Base-by-base conservation (phyloP, 139 green algal species). In the Picochlorum costavermella region DNA sequence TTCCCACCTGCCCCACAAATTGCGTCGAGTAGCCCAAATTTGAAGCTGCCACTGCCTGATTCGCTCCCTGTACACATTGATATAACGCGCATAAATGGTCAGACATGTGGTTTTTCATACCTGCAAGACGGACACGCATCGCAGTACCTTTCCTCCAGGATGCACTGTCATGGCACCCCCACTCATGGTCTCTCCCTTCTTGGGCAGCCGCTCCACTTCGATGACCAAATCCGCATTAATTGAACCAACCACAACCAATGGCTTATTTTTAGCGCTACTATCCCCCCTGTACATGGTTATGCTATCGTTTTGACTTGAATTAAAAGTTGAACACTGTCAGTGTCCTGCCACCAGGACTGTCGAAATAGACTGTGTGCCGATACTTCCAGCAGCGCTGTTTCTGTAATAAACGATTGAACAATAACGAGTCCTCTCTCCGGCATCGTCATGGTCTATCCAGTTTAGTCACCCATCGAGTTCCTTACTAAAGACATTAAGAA, bases 11-110 rank as follows among this genome's bases (percentile, higher is more conserved):
- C 1, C 87, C 87, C 0, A 91, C 48, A 50, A 96, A 88, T 60
- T 71, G 79, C 4, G 88, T 96, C 8, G 74, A 75, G 55, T 87
- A 85, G 9, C 77, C 83, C 8, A 92, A 71, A 50, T 74, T 83
- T 2, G 81, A 84, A 9, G 87, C 89, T 11, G 88, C 86, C n/a
- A 83, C 86, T 23, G 89, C 89, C 67, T 96, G 89, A 68, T 96
- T 96, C 12, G 88, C 86, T 17, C 89, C 89, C 84, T 95, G 62
- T 33, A 23, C n/a, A 36, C 9, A 20, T 33, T 6, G 5, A 37
- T 4, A n/a, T 6, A 30, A 59, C 20, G 11, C 0, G 13, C 23
- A n/a, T 33, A 1, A 5, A 20, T 13, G 14, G n/a, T 59, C 36
- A n/a, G 17, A 23, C 6, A 40, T 6, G 6, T 40, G n/a, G 17